phyloP scores from a whole-genome alignment of 2,329 filamentous ascomycete species.

The Sphaerulina vaccinii region DNA sequence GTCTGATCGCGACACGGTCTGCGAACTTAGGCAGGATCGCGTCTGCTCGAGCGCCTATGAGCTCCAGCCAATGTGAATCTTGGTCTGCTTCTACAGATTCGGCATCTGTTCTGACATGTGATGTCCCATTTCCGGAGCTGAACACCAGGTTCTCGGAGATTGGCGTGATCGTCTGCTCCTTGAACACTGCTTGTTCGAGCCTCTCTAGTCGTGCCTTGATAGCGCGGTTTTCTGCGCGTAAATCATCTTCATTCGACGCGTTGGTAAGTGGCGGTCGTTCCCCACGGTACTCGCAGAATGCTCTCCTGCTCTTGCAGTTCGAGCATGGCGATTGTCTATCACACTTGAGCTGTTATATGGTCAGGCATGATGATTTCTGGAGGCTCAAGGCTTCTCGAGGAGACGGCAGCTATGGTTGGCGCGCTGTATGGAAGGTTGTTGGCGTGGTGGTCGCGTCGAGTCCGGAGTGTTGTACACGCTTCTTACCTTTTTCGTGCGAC shows the following conservation, averaged over 20 bases:
- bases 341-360: too few relatives aligned
- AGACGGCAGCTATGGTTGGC: too few relatives aligned
- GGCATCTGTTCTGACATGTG: conserved; percentile 9
- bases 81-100: conserved; percentile 16
- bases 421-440: too few relatives aligned
- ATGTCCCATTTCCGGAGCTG: background rate
- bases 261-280: background rate
- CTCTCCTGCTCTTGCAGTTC: conserved; percentile 27
- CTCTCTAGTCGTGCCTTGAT: conserved; percentile 22
- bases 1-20: conserved; percentile 6
- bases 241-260: conserved; percentile 1
- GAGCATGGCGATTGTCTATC: conserved; percentile 27
- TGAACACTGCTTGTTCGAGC: conserved; percentile 25
- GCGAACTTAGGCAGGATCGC: conserved; percentile 15
- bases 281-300: conserved; percentile 22
- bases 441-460: too few relatives aligned
- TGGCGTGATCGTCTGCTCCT: background rate
- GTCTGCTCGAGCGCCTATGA: conserved; percentile 8
- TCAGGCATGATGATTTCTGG: too few relatives aligned
- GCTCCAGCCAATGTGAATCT: conserved; percentile 20
- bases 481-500: conserved; percentile 22
- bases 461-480: too few relatives aligned
- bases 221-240: conserved; percentile 22
- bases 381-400: too few relatives aligned
- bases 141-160: too few relatives aligned